Evolutionary conservation across 2,329 filamentous ascomycete genomes (phyloP), one percentile per base, ranked within the genome.

Genomic region (Colletotrichum spaethianum): DNA sequence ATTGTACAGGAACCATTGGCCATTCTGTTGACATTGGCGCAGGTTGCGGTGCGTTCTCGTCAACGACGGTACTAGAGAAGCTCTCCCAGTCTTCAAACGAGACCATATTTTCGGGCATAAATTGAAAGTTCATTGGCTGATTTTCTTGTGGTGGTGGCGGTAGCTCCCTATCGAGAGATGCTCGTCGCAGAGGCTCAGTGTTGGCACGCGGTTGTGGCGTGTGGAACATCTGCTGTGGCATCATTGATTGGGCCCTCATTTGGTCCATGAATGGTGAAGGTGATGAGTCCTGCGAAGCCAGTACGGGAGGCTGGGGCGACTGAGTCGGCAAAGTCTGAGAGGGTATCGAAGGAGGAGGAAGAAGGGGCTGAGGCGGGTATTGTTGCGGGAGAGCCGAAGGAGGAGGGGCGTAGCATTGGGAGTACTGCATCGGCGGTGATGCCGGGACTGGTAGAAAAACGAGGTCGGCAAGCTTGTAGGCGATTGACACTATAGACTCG

Each of bases 391-490:
- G 63, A 31, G 73, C 28, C 31, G 69, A 62, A 33, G 73, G 73
- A 36, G 70, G 52, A 20, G 73, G 73, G 16, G 73, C 55, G 48
- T 72, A 74, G 33, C 63, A 74, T 52, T 74, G 73, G 12, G 68
- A 67, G 38, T 74, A 74, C 50, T 74, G 72, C 73, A 74, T 74
- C 6, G 73, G 73, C 3, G 73, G 73, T 36, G 73, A 74, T 23
- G 73, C 73, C 7, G 62, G 67, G 26, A 74, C 72, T 23, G 65
- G 69, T 2, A 74, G 62, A 36, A 83, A 81, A 60, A 85, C 83
- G 40, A 85, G 83, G 36, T 87, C 84, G 26, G 87, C 89, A 67
- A 89, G 81, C 38, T 89, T 87, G 76, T 90, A 91, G 4, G 90
- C 90, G 63, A 89, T 83, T 64, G 85, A 84, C 16, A 90, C 88